Base-by-base conservation (phyloP, 2,329 filamentous ascomycete species). In the Hypoxylon sp. region DNA sequence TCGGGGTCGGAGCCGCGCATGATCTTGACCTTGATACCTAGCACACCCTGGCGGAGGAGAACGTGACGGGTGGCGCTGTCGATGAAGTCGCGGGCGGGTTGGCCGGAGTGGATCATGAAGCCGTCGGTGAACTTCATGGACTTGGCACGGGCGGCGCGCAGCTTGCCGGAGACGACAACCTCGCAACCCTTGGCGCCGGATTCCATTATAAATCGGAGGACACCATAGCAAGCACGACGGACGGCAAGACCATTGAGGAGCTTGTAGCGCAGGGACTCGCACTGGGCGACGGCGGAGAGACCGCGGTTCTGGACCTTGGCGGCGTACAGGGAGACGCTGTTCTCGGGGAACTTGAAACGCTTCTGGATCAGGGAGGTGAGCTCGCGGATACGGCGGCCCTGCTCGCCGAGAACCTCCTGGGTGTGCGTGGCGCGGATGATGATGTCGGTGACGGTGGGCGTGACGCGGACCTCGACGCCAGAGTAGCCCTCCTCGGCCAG, bases 11-110 rank as follows among this genome's bases (percentile, higher is more conserved):
- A 96, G 83, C 96, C 96, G 84, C 97, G 94, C 96, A 99, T 99
- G 88, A 99, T 99, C 94, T 99, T 99, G 86, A 99, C 96, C 91
- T 99, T 99, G 89, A 99, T 99, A 88, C 96, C 96, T 76, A 99
- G 89, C 76, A 99, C 96, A 93, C 96, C 96, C 90, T 99, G 96
- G 87, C 97, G 93, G 85, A 99, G 94, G 77, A 99, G 94, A 80
- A 99, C 96, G 93, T 99, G 96, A 80, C 96, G 96, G 81, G 96
- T 98, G 79, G 97, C 97, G 81, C 87, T 90, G 90, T 99, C 96
- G 84, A 99, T 99, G 89, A 99, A 99, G 88, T 99, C 96, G 87
- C 97, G 95, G 82, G 95, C 96, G 81, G 96, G 96, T 86, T 99
- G 96, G 87, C 96, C 96, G 81, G 96, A 99, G 93, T 99, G 96